These are phyloP conservation scores for Lasiosphaeria hispida DNA, from an alignment of 495 filamentous ascomycete species.

Conservation along the genomic window DNA sequence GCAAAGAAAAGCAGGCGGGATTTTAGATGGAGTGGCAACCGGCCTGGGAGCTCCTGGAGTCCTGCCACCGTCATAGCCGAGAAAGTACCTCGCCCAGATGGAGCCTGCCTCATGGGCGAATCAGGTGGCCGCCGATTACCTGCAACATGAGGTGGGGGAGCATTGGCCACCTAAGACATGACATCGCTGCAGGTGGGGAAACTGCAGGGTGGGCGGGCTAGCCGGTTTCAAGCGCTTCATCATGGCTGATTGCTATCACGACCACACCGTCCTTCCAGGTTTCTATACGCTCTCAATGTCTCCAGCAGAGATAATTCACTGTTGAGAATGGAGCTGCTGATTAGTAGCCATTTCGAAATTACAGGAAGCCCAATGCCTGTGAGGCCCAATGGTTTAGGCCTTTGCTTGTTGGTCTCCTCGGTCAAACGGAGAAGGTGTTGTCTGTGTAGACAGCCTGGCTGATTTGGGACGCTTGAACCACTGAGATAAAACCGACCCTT, in stretches of 20 bases:
- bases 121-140: conserved; percentile 26
- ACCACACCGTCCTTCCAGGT: background rate
- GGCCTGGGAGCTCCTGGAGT: conserved; percentile 17
- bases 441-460: background rate
- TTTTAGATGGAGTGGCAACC: conserved; percentile 34
- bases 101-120: conserved; percentile 24
- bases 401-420: background rate
- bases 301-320: too few relatives aligned
- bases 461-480: too few relatives aligned
- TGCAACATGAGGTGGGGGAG: conserved; percentile 31
- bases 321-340: too few relatives aligned
- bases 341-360: too few relatives aligned
- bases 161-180: conserved; percentile 20
- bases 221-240: conserved; percentile 17
- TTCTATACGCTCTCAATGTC: too few relatives aligned
- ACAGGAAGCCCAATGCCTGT: too few relatives aligned
- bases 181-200: conserved; percentile 23
- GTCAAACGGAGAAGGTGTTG: background rate
- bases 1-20: conserved; percentile 29
- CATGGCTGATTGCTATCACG: background rate
- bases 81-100: conserved; percentile 31
- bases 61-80: conserved; percentile 38
- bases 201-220: conserved; percentile 14
- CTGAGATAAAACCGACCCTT: too few relatives aligned
- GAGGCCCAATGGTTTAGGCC: background rate